These are phyloP conservation scores for Marvania coccoides DNA, from an alignment of 139 green algal genomes.

Conservation along the genomic window DNA sequence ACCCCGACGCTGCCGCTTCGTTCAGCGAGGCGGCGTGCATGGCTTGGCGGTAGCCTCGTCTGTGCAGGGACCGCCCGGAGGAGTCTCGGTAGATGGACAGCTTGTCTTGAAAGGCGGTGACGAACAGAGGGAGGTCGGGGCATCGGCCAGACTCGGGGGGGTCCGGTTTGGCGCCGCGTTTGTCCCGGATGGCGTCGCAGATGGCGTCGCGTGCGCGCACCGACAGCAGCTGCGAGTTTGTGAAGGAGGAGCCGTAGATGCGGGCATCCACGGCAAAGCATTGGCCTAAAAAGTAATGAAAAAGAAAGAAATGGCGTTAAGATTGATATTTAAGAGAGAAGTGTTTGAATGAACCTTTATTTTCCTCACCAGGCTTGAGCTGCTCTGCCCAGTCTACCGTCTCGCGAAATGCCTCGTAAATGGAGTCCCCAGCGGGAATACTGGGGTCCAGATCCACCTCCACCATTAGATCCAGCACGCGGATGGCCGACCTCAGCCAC, in stretches of 20 bases:
- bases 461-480: slow-evolving; percentile 59
- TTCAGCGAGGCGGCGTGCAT: slow-evolving; percentile 88
- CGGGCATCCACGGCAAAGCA: slow-evolving; percentile 58
- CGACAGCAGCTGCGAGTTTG: slow-evolving; percentile 28
- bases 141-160: slow-evolving; percentile 30
- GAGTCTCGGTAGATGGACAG: slow-evolving; percentile 76
- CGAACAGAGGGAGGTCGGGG: slow-evolving; percentile 75
- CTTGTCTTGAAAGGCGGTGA: slow-evolving; percentile 52
- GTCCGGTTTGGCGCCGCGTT: slow-evolving; percentile 38
- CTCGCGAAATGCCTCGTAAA: slow-evolving; percentile 57
- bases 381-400: slow-evolving; percentile 47
- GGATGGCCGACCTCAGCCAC: slow-evolving; percentile 58
- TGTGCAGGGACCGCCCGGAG: slow-evolving; percentile 73
- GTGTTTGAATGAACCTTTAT: no score
- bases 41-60: slow-evolving; percentile 65
- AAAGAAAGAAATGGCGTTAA: no score
- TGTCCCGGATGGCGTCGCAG: slow-evolving; percentile 67
- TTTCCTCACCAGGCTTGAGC: slow-evolving; percentile 16
- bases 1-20: slow-evolving; percentile 77
- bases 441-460: slow-evolving; percentile 40
- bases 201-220: slow-evolving; percentile 70
- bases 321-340: no score
- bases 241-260: slow-evolving; percentile 53
- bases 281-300: no score
- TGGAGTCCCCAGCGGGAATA: slow-evolving; percentile 26